Evolutionary conservation across 2,329 filamentous ascomycete genomes (phyloP).

Genomic region (Exophiala sp.): DNA sequence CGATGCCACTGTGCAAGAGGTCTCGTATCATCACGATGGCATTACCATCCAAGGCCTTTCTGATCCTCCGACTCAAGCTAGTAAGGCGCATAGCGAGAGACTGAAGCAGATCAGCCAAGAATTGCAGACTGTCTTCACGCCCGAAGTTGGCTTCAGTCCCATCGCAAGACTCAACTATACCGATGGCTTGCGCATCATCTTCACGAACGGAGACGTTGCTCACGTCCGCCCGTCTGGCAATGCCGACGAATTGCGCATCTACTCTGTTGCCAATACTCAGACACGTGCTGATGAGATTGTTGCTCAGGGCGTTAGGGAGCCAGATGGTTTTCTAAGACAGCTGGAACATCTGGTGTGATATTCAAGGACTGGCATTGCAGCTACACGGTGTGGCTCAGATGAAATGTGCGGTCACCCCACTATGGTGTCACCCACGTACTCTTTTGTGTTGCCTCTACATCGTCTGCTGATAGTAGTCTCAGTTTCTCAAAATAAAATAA

Average conservation of each 20-base stretch:
- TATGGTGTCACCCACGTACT: too few relatives aligned
- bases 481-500: too few relatives aligned
- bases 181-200: conserved; percentile 34
- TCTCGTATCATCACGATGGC: conserved; percentile 20
- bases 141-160: conserved; percentile 28
- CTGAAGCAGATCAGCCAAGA: too few relatives aligned
- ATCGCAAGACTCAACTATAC: conserved; percentile 32
- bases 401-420: too few relatives aligned
- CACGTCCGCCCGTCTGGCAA: conserved; percentile 36
- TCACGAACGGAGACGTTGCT: conserved; percentile 34
- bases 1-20: conserved; percentile 24
- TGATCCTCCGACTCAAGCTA: too few relatives aligned
- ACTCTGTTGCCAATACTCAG: conserved; percentile 33
- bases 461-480: too few relatives aligned
- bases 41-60: conserved; percentile 9
- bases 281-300: conserved; percentile 33
- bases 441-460: too few relatives aligned
- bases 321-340: too few relatives aligned
- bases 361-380: too few relatives aligned
- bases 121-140: conserved; percentile 30
- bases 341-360: too few relatives aligned
- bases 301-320: conserved; percentile 28
- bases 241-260: conserved; percentile 35
- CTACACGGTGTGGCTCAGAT: too few relatives aligned
- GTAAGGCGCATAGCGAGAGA: too few relatives aligned